These are phyloP conservation scores for Dipodascopsis tothii DNA, from an alignment of 805 yeast species.

Conservation along the genomic window DNA sequence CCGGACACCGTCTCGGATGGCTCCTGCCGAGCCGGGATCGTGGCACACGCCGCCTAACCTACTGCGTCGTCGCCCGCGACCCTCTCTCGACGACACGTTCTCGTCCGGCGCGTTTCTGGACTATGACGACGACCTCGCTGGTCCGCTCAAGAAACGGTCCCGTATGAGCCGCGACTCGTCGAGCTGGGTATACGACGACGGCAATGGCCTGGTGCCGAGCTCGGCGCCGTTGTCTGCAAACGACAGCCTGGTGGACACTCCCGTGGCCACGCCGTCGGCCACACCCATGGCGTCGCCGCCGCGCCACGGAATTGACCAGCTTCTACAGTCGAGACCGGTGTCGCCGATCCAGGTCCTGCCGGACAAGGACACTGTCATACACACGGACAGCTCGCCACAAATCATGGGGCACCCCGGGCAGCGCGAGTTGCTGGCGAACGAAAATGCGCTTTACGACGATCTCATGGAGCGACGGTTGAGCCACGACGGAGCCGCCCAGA, in stretches of 20 bases:
- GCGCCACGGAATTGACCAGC: neutral
- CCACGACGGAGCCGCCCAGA: neutral
- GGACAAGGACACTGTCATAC: no score
- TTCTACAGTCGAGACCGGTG: neutral
- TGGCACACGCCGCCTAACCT: slow-evolving; percentile 16
- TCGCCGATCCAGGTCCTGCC: neutral
- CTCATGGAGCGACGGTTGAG: slow-evolving; percentile 3
- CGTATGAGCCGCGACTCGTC: slow-evolving; percentile 8
- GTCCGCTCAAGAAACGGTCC: slow-evolving; percentile 18
- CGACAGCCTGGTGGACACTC: neutral
- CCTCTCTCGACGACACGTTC: slow-evolving; percentile 17
- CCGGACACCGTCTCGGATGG: no score
- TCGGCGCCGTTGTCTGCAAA: neutral
- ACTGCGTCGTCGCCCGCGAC: slow-evolving; percentile 13
- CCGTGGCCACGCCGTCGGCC: neutral
- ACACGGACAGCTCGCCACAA: neutral
- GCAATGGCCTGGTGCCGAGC: neutral
- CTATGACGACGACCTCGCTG: slow-evolving; percentile 17
- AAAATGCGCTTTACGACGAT: slow-evolving; percentile 14
- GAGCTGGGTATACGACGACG: slow-evolving; percentile 1
- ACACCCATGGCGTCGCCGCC: neutral
- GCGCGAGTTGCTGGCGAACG: slow-evolving; percentile 3
- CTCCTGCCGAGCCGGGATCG: no score
- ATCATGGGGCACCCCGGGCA: neutral
- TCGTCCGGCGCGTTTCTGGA: slow-evolving; percentile 20